Conservation (phyloP, 495 filamentous ascomycete genomes). For the Lasiosphaeria ovina region DNA sequence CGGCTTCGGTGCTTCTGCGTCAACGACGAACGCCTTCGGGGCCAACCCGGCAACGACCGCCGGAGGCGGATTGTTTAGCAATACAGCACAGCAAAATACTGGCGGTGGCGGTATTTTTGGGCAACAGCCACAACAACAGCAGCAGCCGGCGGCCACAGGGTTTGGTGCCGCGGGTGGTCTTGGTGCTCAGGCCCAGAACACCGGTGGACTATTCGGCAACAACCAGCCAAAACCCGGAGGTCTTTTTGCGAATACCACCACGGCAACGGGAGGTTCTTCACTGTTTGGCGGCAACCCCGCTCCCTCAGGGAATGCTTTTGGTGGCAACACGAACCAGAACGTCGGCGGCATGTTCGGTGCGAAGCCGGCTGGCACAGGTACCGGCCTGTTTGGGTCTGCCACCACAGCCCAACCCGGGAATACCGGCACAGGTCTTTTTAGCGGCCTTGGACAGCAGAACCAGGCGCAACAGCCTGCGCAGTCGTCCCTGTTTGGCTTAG, state of each 20-base stretch:
- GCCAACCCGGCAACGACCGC: conserved; percentile 34
- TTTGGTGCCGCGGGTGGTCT: conserved; percentile 28
- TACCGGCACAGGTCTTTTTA: conserved; percentile 49
- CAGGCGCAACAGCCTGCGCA: conserved; percentile 58
- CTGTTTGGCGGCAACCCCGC: no score
- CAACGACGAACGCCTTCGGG: conserved; percentile 9
- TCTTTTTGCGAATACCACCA: conserved; percentile 41
- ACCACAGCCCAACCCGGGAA: conserved; percentile 30
- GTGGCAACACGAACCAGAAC: conserved; percentile 31
- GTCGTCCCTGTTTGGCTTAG: conserved; percentile 39
- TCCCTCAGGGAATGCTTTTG: conserved; percentile 10
- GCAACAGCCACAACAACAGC: conserved; percentile 22
- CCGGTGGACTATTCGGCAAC: conserved; percentile 61
- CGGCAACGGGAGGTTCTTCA: background rate
- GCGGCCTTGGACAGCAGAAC: conserved; percentile 43
- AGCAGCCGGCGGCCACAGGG: conserved; percentile 18
- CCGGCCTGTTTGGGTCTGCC: conserved; percentile 47
- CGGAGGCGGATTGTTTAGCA: conserved; percentile 62
- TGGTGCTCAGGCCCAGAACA: conserved; percentile 26
- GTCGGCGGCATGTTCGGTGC: conserved; percentile 61
- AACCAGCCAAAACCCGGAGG: conserved; percentile 43
- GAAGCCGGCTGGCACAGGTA: conserved; percentile 46
- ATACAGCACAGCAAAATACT: conserved; percentile 22
- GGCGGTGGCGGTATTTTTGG: conserved; percentile 52
- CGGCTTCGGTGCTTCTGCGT: conserved; percentile 30